These are phyloP conservation scores for Pyropia yezoensis DNA, from an alignment of 23 red algal genomes.

Conservation along the genomic window DNA sequence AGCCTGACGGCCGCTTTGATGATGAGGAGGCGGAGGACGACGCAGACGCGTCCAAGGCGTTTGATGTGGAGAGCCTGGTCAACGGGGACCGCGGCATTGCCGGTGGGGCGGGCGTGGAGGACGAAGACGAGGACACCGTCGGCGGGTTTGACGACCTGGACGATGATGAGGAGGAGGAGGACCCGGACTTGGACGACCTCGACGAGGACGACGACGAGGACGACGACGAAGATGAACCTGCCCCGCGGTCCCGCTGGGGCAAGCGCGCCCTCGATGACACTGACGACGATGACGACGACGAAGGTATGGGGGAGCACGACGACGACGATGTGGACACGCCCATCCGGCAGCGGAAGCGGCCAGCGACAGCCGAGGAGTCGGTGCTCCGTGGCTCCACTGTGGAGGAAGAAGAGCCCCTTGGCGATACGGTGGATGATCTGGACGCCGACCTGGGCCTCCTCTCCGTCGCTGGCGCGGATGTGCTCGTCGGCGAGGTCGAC, in stretches of 20 bases:
- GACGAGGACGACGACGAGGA: constrained; percentile 17
- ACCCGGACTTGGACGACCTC: constrained; percentile 2
- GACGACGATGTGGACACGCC: too few species aligned
- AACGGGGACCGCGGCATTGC: background rate
- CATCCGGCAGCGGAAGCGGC: too few species aligned
- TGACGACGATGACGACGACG: constrained; percentile 24
- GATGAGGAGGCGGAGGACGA: too few species aligned
- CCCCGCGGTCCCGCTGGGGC: background rate
- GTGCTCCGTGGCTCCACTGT: background rate
- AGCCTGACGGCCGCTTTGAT: too few species aligned
- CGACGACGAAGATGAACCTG: constrained; percentile 26
- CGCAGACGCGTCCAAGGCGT: too few species aligned
- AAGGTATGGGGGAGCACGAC: background rate
- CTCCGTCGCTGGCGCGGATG: background rate
- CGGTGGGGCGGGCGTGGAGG: background rate
- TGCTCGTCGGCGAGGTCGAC: constrained; percentile 29
- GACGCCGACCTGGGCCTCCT: background rate
- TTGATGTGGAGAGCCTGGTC: too few species aligned
- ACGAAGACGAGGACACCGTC: constrained; percentile 6
- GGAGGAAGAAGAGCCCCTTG: constrained; percentile 1
- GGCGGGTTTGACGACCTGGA: constrained; percentile 3
- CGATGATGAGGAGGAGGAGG: background rate
- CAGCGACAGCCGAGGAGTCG: too few species aligned
- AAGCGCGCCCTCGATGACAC: constrained; percentile 6
- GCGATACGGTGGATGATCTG: background rate